Conservation (phyloP, 192 early-diverging fungal genomes). For the Piromyces finnis region DNA sequence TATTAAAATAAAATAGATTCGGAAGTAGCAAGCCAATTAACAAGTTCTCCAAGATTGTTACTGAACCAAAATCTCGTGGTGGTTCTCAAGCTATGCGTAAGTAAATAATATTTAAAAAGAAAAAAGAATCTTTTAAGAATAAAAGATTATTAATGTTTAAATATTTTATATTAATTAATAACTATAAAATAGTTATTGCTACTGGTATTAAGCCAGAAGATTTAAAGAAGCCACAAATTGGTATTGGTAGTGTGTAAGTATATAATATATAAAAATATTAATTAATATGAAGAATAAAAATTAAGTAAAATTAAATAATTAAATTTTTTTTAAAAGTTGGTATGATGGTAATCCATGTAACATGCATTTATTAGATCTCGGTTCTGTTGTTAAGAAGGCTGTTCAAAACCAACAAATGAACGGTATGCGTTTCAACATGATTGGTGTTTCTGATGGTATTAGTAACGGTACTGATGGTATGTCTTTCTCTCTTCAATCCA, state of each 20-base stretch:
- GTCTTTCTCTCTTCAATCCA: constrained; percentile 88
- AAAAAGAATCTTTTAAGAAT: too few species aligned
- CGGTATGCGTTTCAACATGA: constrained; percentile 94
- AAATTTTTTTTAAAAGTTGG: constrained; percentile 30
- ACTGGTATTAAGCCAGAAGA: constrained; percentile 73
- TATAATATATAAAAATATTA: too few species aligned
- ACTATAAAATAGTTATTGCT: constrained; percentile 82
- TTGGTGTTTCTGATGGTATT: constrained; percentile 91
- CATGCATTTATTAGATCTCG: constrained; percentile 89
- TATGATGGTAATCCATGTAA: constrained; percentile 99
- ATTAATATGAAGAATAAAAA: too few species aligned
- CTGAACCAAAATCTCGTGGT: constrained; percentile 84
- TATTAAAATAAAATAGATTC: neutral
- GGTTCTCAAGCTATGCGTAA: constrained; percentile 97
- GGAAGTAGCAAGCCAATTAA: constrained; percentile 29
- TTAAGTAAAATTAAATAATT: neutral
- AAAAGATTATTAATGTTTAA: neutral
- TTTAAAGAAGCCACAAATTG: constrained; percentile 79
- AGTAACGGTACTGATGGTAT: constrained; percentile 95
- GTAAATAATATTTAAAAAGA: too few species aligned
- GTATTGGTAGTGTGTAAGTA: constrained; percentile 81
- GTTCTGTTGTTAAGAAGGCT: constrained; percentile 78
- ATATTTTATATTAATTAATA: neutral
- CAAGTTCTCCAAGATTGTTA: constrained; percentile 71
- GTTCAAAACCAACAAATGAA: constrained; percentile 75